Base-by-base conservation (phyloP, 176 grass and related monocot species). In the Miscanthus lutarioriparius region DNA sequence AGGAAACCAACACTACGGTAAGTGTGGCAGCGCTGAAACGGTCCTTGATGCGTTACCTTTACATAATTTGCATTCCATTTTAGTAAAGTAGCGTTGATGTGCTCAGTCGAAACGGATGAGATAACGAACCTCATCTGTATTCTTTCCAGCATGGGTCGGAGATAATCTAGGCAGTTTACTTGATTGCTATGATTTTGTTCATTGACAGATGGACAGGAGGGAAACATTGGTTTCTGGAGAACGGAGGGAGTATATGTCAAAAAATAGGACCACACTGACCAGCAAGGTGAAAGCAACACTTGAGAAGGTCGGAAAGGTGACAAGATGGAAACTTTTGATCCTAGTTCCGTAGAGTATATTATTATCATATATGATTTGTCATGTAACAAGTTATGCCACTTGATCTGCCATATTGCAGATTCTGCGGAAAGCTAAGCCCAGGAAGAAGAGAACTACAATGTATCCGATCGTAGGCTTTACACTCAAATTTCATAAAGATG, bases 91-190 rank as follows among this genome's bases (percentile, higher is more conserved):
- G 49, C 17, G 5, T 53, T 53, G 0, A 53, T 5, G 17, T 53
- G 49, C 6, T 19, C 7, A 7, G 48, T 5, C 48, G 5, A 51
- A 51, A 51, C 16, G 1, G 48, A 51, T 51, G 48, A 51, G 4
- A 51, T 51, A 51, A 51, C 16, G 6, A 51, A 49, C 47, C 47
- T 49, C 47, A 49, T 49, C 47, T 20, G 2, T 22, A 17, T 5
- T 8, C 1, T 10, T 10, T 32, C 26, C 0, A 33, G 0, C 8
- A 35, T 2, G 1, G 5, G 0, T 66, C 19, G 7, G 0, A 39
- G 8, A 10, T 9, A 58, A 58, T 36, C 33, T 59, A 0, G n/a
- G 56, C 13, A 80, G 10, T 4, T 58, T 20, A n/a, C 54, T 80
- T 19, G 2, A 23, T 56, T 19, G 3, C 15, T 51, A 7, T 51